A percentile compares a stretch with the other conserved stretches of the same genome.
These are phyloP conservation scores for Fulvia fulva DNA, from an alignment of 2,329 filamentous ascomycete genomes.

Conservation along the genomic window DNA sequence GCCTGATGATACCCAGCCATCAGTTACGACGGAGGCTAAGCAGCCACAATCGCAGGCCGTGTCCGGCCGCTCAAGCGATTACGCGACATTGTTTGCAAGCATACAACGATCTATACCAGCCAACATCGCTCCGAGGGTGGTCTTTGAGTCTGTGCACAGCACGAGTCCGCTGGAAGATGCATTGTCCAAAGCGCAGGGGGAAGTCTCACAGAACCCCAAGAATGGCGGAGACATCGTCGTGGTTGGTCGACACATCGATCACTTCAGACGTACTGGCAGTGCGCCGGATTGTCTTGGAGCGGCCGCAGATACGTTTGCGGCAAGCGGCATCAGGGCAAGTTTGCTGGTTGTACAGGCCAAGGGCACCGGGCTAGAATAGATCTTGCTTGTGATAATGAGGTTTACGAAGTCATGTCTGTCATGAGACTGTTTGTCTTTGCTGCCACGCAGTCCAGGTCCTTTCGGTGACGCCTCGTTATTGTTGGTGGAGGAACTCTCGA, in stretches of 20 bases:
- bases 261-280: constrained; percentile 34
- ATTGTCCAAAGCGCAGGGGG: constrained; percentile 53
- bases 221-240: constrained; percentile 71
- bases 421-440: not conserved
- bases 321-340: constrained; percentile 59
- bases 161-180: constrained; percentile 43
- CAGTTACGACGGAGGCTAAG: constrained; percentile 8
- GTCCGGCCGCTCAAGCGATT: constrained; percentile 29
- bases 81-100: constrained; percentile 54
- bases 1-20: too few relatives aligned
- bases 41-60: constrained; percentile 8
- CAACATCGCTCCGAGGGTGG: constrained; percentile 51
- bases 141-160: constrained; percentile 52
- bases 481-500: not conserved
- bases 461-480: not conserved
- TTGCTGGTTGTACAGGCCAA: constrained; percentile 66
- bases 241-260: constrained; percentile 51
- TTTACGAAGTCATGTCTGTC: not conserved
- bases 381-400: not conserved
- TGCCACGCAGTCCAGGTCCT: not conserved
- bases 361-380: constrained; percentile 13
- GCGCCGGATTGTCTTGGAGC: constrained; percentile 52
- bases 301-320: constrained; percentile 58
- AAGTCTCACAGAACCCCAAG: constrained; percentile 57
- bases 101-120: constrained; percentile 54